phyloP scores from a whole-genome alignment of 2,329 filamentous ascomycete genomes.

The Aspergillus versicolor region DNA sequence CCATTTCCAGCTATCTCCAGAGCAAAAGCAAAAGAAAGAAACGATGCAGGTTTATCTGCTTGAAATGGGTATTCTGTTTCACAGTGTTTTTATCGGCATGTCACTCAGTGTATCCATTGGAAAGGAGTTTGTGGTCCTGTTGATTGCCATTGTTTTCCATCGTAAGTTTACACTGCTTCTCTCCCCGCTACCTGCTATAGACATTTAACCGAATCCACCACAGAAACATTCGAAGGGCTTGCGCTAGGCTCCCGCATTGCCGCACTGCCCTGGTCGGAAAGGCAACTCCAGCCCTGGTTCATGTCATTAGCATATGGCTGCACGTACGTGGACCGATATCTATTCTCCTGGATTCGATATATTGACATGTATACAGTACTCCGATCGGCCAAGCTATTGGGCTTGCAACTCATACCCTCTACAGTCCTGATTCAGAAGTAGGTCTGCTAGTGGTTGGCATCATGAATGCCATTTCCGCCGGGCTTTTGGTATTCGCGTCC shows the following conservation, averaged over 20 bases:
- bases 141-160: constrained; percentile 38
- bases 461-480: constrained; percentile 81
- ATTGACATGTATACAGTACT: constrained; percentile 51
- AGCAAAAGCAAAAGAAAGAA: constrained; percentile 57
- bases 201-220: not conserved
- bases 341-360: not conserved
- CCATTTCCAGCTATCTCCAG: not conserved
- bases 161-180: constrained; percentile 22
- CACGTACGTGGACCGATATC: constrained; percentile 27
- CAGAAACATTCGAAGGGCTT: constrained; percentile 38
- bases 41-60: constrained; percentile 72
- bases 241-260: constrained; percentile 36
- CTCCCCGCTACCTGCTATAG: not conserved
- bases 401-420: constrained; percentile 69
- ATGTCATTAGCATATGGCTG: constrained; percentile 76
- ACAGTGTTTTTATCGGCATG: constrained; percentile 58
- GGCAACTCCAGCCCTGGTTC: constrained; percentile 54
- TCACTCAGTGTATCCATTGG: constrained; percentile 36
- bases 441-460: constrained; percentile 74
- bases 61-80: constrained; percentile 76
- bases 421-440: constrained; percentile 69
- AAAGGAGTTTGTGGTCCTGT: constrained; percentile 33
- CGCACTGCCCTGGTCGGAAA: constrained; percentile 27
- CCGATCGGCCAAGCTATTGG: constrained; percentile 78
- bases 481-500: constrained; percentile 72